Conservation (phyloP, 2,329 filamentous ascomycete genomes). For the Gnomoniopsis smithogilvyi region DNA sequence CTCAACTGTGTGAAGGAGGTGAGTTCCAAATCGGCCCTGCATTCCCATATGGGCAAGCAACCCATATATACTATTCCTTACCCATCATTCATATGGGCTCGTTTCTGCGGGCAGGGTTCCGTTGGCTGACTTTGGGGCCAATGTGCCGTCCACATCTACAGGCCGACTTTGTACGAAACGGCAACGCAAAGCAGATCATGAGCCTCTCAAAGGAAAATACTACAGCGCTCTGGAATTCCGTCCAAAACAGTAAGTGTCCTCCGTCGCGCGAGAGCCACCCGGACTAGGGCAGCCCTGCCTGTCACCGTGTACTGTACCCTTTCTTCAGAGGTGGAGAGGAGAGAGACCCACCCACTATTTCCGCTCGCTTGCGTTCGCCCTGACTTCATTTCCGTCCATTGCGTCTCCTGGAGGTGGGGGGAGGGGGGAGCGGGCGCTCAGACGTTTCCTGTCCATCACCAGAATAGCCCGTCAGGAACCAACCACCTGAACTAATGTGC, state of each 20-base stretch:
- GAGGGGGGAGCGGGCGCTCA: not conserved
- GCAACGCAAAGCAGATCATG: constrained; percentile 88
- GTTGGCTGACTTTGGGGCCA: too few relatives aligned
- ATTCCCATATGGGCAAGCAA: not conserved
- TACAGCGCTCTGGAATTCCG: constrained; percentile 76
- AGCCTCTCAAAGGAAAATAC: constrained; percentile 81
- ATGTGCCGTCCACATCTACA: constrained; percentile 24
- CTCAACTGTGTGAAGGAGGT: constrained; percentile 64
- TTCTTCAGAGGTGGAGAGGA: not conserved
- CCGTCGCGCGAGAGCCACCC: not conserved
- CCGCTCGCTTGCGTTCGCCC: not conserved
- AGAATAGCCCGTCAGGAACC: not conserved
- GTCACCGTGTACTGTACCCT: not conserved
- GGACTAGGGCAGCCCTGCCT: not conserved
- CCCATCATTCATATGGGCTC: not conserved
- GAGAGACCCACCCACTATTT: not conserved
- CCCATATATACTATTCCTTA: not conserved
- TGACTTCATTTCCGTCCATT: not conserved
- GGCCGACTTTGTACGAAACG: constrained; percentile 85
- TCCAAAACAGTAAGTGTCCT: constrained; percentile 60
- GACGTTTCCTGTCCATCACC: not conserved
- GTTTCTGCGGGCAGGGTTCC: not conserved
- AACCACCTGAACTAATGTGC: not conserved
- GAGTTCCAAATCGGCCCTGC: constrained; percentile 19
- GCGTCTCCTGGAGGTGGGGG: not conserved